Base-by-base conservation (phyloP, 495 filamentous ascomycete species). In the Aspergillus carlsbadensis region DNA sequence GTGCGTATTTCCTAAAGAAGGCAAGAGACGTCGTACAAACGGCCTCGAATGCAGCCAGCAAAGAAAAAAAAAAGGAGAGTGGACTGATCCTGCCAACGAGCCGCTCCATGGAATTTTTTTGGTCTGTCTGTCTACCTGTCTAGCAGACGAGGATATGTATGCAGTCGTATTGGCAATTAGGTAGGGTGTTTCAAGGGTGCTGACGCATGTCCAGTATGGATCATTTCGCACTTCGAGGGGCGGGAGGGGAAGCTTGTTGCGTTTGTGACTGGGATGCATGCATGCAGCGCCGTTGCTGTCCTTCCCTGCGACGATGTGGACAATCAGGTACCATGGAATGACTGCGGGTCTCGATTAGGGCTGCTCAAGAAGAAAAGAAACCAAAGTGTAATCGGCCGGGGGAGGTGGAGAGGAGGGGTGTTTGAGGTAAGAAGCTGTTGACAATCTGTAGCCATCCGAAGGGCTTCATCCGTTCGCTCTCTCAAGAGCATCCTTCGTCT, bases 241-340 rank as follows among this genome's bases (percentile, higher is more conserved):
- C 36, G 47, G 41, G 29, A 57, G 44, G 24, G 13, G 36, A 14
- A 47, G 40, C 39, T 44, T 45, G 56, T 58, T 56, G 46, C 42
- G 56, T 53, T 52, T 58, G 56, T 37, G 53, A 56, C 53, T 49
- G 53, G 53, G 53, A 58, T 53, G 50, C 49, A 58, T 53, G 50
- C 49, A 58, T 52, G 50, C 56, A 58, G 56, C 50, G 22, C 48
- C 50, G 56, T 58, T 53, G 56, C 46, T 58, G 47, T 46, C 48
- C 48, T 40, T 53, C 56, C 40, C 33, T 44, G 15, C 34, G 21
- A 48, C 21, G 53, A 48, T 56, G 43, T 15, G 10, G 39, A 37
- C 21, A 44, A 36, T 39, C 35, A 37, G 53, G 44, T 47, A 46
- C 29, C 39, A 18, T 53, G 15, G 11, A 42, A 22, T 13, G 4